Conservation (phyloP, 345 rosid species). For the Euphorbia lathyris region DNA sequence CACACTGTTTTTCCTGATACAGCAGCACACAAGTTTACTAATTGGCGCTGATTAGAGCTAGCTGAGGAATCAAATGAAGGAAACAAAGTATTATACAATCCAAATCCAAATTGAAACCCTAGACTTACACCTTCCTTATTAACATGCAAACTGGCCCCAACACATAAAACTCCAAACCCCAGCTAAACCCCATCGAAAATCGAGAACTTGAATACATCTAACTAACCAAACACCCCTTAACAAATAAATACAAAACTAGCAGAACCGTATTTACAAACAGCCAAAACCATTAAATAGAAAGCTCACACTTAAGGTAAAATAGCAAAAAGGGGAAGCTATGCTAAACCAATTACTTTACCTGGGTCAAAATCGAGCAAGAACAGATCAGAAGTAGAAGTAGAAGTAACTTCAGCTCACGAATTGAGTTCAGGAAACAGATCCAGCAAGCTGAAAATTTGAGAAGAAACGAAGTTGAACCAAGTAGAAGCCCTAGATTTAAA, state of each 20-base stretch:
- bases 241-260: neutral
- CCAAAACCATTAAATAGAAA: neutral
- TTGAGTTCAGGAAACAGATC: neutral
- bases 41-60: neutral
- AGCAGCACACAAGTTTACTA: neutral
- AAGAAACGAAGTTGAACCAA: neutral
- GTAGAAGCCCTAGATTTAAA: conserved; percentile 20
- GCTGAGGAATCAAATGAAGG: neutral
- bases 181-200: neutral
- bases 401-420: conserved; percentile 7
- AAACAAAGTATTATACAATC: neutral
- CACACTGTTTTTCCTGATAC: neutral
- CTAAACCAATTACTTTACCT: conserved; percentile 17
- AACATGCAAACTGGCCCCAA: neutral
- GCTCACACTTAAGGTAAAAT: neutral
- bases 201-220: neutral
- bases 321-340: neutral
- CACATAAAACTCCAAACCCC: neutral
- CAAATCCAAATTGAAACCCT: conserved; percentile 6
- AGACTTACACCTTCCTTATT: neutral
- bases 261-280: neutral
- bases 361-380: conserved; percentile 10
- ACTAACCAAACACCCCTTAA: neutral
- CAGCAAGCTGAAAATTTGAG: neutral
- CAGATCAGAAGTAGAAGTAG: conserved; percentile 15